Base-by-base conservation (phyloP, 306 rosid species). In the Rosa multiflora region DNA sequence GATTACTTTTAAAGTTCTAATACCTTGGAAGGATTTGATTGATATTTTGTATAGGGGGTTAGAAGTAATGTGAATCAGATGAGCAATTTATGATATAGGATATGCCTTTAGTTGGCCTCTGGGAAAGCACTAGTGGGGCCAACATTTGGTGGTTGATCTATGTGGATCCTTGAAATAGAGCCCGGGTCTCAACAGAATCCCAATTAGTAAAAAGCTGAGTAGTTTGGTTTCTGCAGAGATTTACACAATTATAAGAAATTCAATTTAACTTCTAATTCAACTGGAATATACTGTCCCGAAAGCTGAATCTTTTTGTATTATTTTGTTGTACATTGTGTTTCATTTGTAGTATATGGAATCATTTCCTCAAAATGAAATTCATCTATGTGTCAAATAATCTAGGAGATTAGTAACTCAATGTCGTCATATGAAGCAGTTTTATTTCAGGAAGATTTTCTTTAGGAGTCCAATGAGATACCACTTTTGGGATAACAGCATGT, bases 131-230 rank as follows among this genome's bases (percentile, higher is more conserved):
- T 51, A 42, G 67, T 21, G 13, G 46, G 17, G 10, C 53, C 58
- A 13, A 23, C 37, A 23, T 52, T n/a, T 20, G 56, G 74, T 14
- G n/a, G 10, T 4, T 23, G 29, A 40, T 77, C 15, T 47, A 29
- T 64, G 17, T 32, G 37, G 37, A 32, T 71, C 74, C 48, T 58
- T 67, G 51, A 68, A 77, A 6, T 52, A 68, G 81, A 53, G 11
- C 52, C 37, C 69, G 29, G 44, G 29, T 67, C 55, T 32, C 40
- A 39, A 14, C 13, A 21, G 49, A 39, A 77, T 11, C 20, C 39
- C 55, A 67, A 2, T 77, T 77, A 67, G 21, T 49, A 11, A 32
- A 48, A 48, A 49, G 66, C 20, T 20, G 62, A 32, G 20, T n/a
- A 10, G 37, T 52, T 63, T 76, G 48, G n/a, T 76, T 63, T 23